A percentile compares a stretch with the other conserved stretches of the same genome.
phyloP scores from a whole-genome alignment of 1,139 yeast species.

The Yamadazyma membranifaciens region DNA sequence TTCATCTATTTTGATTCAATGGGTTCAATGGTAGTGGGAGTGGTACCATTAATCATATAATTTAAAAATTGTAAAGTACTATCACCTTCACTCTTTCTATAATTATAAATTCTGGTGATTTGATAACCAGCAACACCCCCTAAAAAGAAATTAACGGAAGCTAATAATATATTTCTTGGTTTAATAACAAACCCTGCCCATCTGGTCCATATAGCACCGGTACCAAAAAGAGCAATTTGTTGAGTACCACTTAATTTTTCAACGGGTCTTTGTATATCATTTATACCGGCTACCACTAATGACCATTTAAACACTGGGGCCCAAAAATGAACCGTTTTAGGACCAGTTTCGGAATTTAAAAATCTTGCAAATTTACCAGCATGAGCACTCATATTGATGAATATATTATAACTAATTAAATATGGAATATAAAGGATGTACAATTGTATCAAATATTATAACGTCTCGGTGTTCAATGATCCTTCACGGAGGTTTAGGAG shows the following conservation, averaged over 20 bases:
- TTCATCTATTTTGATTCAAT: no score
- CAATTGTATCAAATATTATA: no score
- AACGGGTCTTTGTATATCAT: slow-evolving; percentile 85
- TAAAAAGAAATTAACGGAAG: slow-evolving; percentile 90
- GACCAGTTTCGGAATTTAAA: slow-evolving; percentile 88
- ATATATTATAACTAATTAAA: neutral
- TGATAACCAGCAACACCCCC: slow-evolving; percentile 91
- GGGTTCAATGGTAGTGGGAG: slow-evolving; percentile 4
- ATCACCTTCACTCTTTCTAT: slow-evolving; percentile 54
- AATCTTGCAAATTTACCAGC: slow-evolving; percentile 68
- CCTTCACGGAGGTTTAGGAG: slow-evolving; percentile 1
- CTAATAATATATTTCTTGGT: slow-evolving; percentile 84
- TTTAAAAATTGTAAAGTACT: slow-evolving; percentile 51
- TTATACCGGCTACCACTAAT: slow-evolving; percentile 85
- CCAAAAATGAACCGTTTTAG: slow-evolving; percentile 95
- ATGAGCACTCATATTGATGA: slow-evolving; percentile 37
- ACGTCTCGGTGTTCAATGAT: slow-evolving; percentile 5
- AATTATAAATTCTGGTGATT: slow-evolving; percentile 64
- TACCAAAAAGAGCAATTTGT: slow-evolving; percentile 83
- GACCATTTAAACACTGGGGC: slow-evolving; percentile 74
- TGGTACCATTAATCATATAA: slow-evolving; percentile 53
- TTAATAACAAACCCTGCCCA: slow-evolving; percentile 91
- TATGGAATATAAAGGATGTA: no score
- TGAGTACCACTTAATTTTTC: slow-evolving; percentile 91
- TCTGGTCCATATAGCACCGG: slow-evolving; percentile 97